These are phyloP conservation scores for Physcomitrium patens DNA, from an alignment of 225 moss, liverwort and hornwort species.

Conservation along the genomic window DNA sequence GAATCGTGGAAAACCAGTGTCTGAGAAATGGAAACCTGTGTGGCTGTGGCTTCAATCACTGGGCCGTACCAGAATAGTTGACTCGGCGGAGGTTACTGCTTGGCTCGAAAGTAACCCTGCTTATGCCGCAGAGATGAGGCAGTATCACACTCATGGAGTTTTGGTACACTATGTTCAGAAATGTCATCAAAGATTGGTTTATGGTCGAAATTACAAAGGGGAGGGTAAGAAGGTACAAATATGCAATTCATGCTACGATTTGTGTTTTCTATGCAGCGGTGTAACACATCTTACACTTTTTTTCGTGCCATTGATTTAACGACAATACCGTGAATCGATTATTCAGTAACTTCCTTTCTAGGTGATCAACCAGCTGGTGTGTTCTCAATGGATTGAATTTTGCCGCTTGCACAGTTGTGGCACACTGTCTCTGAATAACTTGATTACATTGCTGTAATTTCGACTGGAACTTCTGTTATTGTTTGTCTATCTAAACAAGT, in stretches of 20 bases:
- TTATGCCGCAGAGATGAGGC: constrained; percentile 46
- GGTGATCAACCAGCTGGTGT: background rate
- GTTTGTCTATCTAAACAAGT: constrained; percentile 1
- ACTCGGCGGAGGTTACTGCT: constrained; percentile 56
- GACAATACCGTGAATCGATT: background rate
- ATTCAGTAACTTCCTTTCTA: background rate
- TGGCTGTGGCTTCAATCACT: constrained; percentile 73
- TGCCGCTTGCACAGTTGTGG: background rate
- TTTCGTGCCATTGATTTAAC: background rate
- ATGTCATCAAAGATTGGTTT: constrained; percentile 70
- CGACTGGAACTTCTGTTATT: background rate
- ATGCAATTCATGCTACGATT: background rate
- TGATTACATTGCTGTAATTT: constrained; percentile 1
- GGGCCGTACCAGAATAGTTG: constrained; percentile 62
- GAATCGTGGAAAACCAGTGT: constrained; percentile 65
- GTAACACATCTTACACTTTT: background rate
- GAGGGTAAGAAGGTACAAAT: constrained; percentile 35
- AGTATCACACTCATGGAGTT: constrained; percentile 60
- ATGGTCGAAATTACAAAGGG: constrained; percentile 42
- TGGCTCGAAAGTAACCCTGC: constrained; percentile 67
- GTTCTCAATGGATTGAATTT: background rate
- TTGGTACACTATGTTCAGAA: constrained; percentile 82
- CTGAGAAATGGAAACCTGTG: constrained; percentile 77
- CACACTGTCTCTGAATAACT: background rate
- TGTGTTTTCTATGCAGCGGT: background rate